Evolutionary conservation across 2,329 filamentous ascomycete species (phyloP), one percentile per base, ranked within the genome.

Genomic region (Aureobasidium vineae): DNA sequence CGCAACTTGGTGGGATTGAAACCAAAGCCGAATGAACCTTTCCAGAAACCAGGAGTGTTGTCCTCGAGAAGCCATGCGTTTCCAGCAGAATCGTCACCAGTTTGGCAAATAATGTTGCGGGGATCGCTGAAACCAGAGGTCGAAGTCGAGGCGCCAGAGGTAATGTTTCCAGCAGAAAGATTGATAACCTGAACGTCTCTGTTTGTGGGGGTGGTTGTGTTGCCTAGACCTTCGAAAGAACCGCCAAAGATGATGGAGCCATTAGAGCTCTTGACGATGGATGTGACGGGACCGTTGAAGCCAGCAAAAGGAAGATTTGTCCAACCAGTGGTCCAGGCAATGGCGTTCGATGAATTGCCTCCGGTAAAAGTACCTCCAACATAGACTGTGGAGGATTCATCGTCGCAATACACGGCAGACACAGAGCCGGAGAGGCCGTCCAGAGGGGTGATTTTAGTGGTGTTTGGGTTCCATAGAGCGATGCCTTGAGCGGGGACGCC

Each of bases 161-260:
- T 86, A 70, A 98, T 87, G 57, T 85, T 87, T 28, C 91, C 92
- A n/a, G 87, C 87, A 31, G 86, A 86, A 19, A 99, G 83, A 72
- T 97, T 97, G 78, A 99, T 87, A 47, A 90, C 82, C 77, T 98
- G 94, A 50, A 85, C 84, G 74, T 92, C 88, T 28, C 86, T 87
- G 67, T 86, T 80, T 28, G 82, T 87, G 1, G 88, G 86, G 1
- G 86, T 84, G 68, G 86, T 90, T 2, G 88, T 85, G 75, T 97
- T 97, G 68, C 92, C 92, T 10, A 98, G 79, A 8, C 92, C 92
- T 67, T 91, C 92, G 75, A 99, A 99, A 66, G 85, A 86, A 59
- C 95, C 95, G 54, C 92, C 96, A 75, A 97, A 99, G 65, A 98
- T 86, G 70, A 99, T 90, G 74, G 96, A 90, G 10, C 90, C 91